Percentiles rank a stretch among this genome's conserved stretches.
These are phyloP conservation scores for Phialophora expanda DNA, from an alignment of 2,329 filamentous ascomycete genomes.

Conservation along the genomic window DNA sequence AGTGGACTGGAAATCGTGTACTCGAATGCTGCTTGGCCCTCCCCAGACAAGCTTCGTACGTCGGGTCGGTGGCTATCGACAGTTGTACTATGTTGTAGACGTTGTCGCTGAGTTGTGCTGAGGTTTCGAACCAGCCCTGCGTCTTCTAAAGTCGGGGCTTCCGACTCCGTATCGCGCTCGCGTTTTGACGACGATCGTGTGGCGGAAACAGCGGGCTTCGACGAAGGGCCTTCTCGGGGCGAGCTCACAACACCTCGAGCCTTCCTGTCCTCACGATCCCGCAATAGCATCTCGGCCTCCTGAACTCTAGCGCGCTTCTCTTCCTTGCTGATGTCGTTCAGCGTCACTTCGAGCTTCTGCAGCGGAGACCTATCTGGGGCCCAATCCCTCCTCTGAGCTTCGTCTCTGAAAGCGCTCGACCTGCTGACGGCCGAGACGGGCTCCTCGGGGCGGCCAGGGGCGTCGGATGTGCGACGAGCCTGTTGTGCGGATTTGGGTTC, in stretches of 20 bases:
- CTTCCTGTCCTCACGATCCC: conserved; percentile 56
- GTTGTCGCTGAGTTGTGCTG: conserved; percentile 46
- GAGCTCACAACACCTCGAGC: conserved; percentile 4
- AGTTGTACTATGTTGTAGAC: conserved; percentile 44
- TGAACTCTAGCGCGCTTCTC: conserved; percentile 86
- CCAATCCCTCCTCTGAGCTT: conserved; percentile 55
- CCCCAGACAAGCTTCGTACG: conserved; percentile 31
- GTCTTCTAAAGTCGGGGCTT: conserved; percentile 39
- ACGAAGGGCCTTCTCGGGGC: conserved; percentile 13
- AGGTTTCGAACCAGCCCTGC: conserved; percentile 43
- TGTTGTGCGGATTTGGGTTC: conserved; percentile 19
- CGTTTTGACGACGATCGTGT: conserved; percentile 19
- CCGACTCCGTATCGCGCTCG: conserved; percentile 19
- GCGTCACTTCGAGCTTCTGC: conserved; percentile 87
- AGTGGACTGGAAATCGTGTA: conserved; percentile 32
- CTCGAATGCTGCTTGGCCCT: conserved; percentile 39
- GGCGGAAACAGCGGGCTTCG: conserved; percentile 4
- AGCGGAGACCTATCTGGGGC: conserved; percentile 86
- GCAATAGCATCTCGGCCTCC: conserved; percentile 76
- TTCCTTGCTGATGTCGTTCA: conserved; percentile 93
- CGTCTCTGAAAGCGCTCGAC: conserved; percentile 34
- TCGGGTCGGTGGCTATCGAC: conserved; percentile 41
- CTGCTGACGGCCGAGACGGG: conserved; percentile 33
- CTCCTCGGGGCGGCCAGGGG: conserved; percentile 23
- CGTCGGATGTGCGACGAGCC: conserved; percentile 24